Evolutionary conservation across 495 filamentous ascomycete species (phyloP).

Genomic region (Echria macrotheca): DNA sequence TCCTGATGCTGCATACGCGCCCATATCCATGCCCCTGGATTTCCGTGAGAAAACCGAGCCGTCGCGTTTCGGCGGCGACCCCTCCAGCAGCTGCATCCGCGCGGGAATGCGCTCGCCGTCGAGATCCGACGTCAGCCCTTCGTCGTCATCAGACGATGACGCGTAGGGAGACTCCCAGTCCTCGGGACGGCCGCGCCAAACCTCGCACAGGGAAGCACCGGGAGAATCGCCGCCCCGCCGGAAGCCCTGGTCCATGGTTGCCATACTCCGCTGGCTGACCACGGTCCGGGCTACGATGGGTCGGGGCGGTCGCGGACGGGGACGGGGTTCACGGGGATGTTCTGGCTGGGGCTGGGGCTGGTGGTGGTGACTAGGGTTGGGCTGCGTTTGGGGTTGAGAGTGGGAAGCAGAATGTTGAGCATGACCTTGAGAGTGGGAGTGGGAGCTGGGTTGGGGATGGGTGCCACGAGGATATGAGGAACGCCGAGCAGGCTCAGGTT

Average conservation of each 20-base stretch:
- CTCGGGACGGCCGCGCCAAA: slow-evolving; percentile 25
- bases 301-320: neutral
- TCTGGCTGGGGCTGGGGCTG: neutral
- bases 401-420: neutral
- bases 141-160: slow-evolving; percentile 12
- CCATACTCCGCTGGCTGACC: slow-evolving; percentile 12
- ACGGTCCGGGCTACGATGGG: slow-evolving; percentile 6
- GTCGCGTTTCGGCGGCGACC: slow-evolving; percentile 6
- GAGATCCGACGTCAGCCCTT: slow-evolving; percentile 4
- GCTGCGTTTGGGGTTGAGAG: no score
- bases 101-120: slow-evolving; percentile 11
- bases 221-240: slow-evolving; percentile 7
- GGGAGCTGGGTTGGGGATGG: neutral
- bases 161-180: slow-evolving; percentile 30
- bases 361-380: neutral
- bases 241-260: slow-evolving; percentile 10
- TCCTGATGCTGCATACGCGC: neutral
- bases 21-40: neutral
- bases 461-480: neutral
- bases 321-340: neutral
- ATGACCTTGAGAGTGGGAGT: neutral
- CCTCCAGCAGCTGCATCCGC: slow-evolving; percentile 6
- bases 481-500: no score
- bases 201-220: slow-evolving; percentile 23
- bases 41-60: neutral